These are phyloP conservation scores for Hyphodiscus sp. DNA, from an alignment of 2,329 filamentous ascomycete genomes.

Conservation along the genomic window DNA sequence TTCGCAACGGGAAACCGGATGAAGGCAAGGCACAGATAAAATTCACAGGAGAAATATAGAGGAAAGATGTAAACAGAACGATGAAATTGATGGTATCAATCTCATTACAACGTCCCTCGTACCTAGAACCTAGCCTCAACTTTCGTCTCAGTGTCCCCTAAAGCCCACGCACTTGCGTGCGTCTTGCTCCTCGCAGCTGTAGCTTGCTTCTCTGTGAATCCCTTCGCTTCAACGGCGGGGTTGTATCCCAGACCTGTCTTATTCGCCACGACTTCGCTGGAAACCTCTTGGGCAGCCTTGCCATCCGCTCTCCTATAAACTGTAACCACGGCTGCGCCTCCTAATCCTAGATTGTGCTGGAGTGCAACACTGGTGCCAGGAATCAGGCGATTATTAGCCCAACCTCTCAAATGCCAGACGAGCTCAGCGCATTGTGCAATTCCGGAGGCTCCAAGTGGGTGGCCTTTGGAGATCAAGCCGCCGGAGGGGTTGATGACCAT, in stretches of 20 bases:
- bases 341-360: slow-evolving; percentile 90
- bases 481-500: slow-evolving; percentile 89
- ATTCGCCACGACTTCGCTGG: slow-evolving; percentile 58
- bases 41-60: too few species aligned
- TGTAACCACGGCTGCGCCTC: slow-evolving; percentile 83
- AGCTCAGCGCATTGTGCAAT: slow-evolving; percentile 92
- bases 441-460: slow-evolving; percentile 90
- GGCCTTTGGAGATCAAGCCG: slow-evolving; percentile 91
- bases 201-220: slow-evolving; percentile 75
- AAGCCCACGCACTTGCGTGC: slow-evolving; percentile 62
- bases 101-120: background rate
- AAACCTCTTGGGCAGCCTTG: slow-evolving; percentile 54
- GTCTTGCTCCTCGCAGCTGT: slow-evolving; percentile 63
- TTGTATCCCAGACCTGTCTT: slow-evolving; percentile 77
- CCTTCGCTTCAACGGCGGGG: slow-evolving; percentile 81
- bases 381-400: slow-evolving; percentile 83
- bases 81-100: background rate
- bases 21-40: too few species aligned
- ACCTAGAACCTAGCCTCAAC: slow-evolving; percentile 62
- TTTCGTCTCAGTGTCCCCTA: slow-evolving; percentile 68
- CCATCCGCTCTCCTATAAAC: slow-evolving; percentile 85
- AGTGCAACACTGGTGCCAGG: slow-evolving; percentile 65
- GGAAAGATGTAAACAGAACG: background rate
- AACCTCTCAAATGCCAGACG: slow-evolving; percentile 90
- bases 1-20: too few species aligned